Evolutionary conservation across 176 grass and related monocot species (phyloP).

Genomic region (Juncus effusus): DNA sequence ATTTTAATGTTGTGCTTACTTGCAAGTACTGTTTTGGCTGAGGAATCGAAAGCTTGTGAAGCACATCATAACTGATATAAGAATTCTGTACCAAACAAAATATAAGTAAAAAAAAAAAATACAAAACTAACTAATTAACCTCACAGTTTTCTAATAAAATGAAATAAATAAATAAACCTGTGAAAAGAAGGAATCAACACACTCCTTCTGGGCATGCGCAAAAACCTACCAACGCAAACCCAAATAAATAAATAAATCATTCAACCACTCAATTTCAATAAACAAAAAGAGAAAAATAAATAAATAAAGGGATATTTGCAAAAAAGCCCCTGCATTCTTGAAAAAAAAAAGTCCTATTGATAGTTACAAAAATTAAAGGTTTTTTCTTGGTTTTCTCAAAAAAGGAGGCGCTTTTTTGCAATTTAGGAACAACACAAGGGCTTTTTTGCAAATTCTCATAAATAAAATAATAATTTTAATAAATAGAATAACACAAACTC

Average conservation of each 20-base stretch:
- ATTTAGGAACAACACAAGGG: too few relatives aligned
- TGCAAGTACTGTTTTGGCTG: conserved; percentile 95
- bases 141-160: conserved; percentile 17
- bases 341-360: not conserved
- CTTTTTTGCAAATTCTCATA: too few relatives aligned
- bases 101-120: conserved; percentile 18
- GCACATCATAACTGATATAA: conserved; percentile 87
- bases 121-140: conserved; percentile 17
- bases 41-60: conserved; percentile 89
- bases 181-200: conserved; percentile 92
- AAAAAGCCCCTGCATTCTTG: too few relatives aligned
- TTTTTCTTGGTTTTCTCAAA: too few relatives aligned
- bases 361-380: conserved; percentile 29
- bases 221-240: conserved; percentile 59
- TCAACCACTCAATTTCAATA: conserved; percentile 12
- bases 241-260: conserved; percentile 23
- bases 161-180: conserved; percentile 47
- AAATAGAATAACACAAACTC: not conserved
- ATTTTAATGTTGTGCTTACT: conserved; percentile 36
- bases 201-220: conserved; percentile 95
- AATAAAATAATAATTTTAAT: too few relatives aligned
- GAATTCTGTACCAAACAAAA: conserved; percentile 64
- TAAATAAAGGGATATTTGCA: not conserved
- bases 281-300: conserved; percentile 29
- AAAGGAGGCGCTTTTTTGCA: too few relatives aligned